phyloP scores from a whole-genome alignment of 306 rosid species.

The Medicago truncatula region DNA sequence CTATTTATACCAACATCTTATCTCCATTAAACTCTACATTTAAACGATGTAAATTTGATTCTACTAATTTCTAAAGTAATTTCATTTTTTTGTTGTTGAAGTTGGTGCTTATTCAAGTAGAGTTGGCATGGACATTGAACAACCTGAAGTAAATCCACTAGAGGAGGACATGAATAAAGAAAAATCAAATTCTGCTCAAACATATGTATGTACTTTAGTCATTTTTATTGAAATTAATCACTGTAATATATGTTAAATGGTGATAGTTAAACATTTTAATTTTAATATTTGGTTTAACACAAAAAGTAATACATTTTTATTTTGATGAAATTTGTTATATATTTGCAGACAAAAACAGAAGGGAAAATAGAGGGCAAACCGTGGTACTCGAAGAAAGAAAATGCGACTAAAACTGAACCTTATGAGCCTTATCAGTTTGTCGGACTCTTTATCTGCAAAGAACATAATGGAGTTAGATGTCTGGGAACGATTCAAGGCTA shows the following conservation, averaged over 20 bases:
- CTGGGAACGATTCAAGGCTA: constrained; percentile 16
- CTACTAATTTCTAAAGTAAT: background rate
- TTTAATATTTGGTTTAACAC: background rate
- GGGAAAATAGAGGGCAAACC: background rate
- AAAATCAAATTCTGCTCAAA: background rate
- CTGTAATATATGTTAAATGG: background rate
- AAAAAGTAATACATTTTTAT: background rate
- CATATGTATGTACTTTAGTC: background rate
- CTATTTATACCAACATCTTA: background rate
- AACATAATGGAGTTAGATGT: background rate
- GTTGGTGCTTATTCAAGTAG: background rate
- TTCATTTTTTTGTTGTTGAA: background rate
- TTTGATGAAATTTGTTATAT: background rate
- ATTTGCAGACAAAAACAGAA: background rate
- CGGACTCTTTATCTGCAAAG: constrained; percentile 14
- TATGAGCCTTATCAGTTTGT: background rate
- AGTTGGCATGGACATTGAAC: background rate
- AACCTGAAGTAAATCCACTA: background rate
- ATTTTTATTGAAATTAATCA: background rate
- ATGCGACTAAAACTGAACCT: background rate
- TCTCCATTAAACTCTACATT: background rate
- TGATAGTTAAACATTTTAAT: background rate
- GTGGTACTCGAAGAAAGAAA: background rate
- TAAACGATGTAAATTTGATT: background rate
- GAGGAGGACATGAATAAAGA: background rate